Evolutionary conservation across 164 flowering plant species (phyloP).

Genomic region (Magnolia sinica): DNA sequence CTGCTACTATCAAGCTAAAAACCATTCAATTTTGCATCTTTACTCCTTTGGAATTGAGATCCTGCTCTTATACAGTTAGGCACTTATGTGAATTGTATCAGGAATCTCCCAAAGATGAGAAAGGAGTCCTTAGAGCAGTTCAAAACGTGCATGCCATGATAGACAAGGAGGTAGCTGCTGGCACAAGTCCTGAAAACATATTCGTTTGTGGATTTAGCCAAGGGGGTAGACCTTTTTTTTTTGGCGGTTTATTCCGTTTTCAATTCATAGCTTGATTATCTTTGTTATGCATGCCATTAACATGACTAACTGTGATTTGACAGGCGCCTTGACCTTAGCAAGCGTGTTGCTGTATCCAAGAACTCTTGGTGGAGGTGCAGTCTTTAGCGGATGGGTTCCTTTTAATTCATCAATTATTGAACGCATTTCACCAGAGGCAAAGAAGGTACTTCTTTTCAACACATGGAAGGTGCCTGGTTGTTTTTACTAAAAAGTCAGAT

Average conservation of each 20-base stretch:
- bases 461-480: no score
- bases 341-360: conserved; percentile 84
- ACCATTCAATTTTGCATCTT: not conserved
- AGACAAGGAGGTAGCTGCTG: conserved; percentile 82
- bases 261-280: not conserved
- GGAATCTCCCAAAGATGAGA: conserved; percentile 85
- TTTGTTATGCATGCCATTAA: not conserved
- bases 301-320: conserved; percentile 8
- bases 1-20: not conserved
- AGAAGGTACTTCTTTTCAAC: conserved; percentile 42
- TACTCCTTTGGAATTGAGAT: not conserved
- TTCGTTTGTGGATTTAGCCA: conserved; percentile 97
- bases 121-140: conserved; percentile 70
- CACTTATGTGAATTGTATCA: conserved; percentile 24
- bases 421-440: conserved; percentile 60
- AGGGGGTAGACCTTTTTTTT: conserved; percentile 60
- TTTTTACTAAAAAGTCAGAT: no score
- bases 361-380: conserved; percentile 89
- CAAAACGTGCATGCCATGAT: conserved; percentile 78
- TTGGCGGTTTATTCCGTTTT: not conserved
- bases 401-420: conserved; percentile 61
- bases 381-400: conserved; percentile 96
- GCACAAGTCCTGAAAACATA: conserved; percentile 69
- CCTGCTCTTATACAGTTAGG: not conserved
- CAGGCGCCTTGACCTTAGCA: conserved; percentile 95